These are phyloP conservation scores for Ceratobasidium papillatum DNA, from an alignment of 1,284 basidiomycete genomes.

Conservation along the genomic window DNA sequence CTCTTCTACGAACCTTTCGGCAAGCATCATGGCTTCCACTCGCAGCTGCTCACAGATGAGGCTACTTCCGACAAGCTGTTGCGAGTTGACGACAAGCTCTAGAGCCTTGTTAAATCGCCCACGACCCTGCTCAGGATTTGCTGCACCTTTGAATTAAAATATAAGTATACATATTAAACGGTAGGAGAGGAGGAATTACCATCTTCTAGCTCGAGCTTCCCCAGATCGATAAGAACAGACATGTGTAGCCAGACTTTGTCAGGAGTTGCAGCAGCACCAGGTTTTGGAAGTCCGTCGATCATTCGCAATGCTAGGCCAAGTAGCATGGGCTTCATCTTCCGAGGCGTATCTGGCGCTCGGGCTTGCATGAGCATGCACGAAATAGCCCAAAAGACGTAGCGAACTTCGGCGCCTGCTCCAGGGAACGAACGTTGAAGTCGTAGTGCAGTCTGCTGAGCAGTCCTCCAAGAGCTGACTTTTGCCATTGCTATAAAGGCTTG, in stretches of 20 bases:
- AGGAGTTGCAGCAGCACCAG: slow-evolving; percentile 56
- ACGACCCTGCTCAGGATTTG: slow-evolving; percentile 5
- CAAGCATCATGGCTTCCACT: slow-evolving; percentile 61
- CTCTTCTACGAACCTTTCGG: slow-evolving; percentile 44
- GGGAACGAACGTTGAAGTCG: slow-evolving; percentile 35
- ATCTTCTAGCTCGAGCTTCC: slow-evolving; percentile 53
- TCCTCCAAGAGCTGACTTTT: slow-evolving; percentile 78
- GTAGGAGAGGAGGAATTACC: slow-evolving; percentile 45
- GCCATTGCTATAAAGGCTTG: slow-evolving; percentile 86
- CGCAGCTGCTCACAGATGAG: slow-evolving; percentile 77
- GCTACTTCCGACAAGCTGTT: slow-evolving; percentile 70
- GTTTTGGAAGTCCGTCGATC: slow-evolving; percentile 40
- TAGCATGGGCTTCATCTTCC: slow-evolving; percentile 37
- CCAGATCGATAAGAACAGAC: slow-evolving; percentile 71
- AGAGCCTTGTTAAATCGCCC: slow-evolving; percentile 45
- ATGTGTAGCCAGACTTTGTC: slow-evolving; percentile 82
- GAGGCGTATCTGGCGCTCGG: slow-evolving; percentile 40
- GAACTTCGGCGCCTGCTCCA: slow-evolving; percentile 59
- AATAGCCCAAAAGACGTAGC: slow-evolving; percentile 84
- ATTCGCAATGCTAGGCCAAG: slow-evolving; percentile 37
- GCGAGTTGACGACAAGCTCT: slow-evolving; percentile 55
- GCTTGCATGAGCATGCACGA: slow-evolving; percentile 76
- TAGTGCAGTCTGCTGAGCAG: slow-evolving; percentile 72
- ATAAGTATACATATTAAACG: slow-evolving; percentile 6
- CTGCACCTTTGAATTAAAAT: slow-evolving; percentile 5